A percentile compares a stretch with the other conserved stretches of the same genome.
Evolutionary conservation across 371 early-diverging fungal species (phyloP).

Genomic region (Phascolomyces articulosus): DNA sequence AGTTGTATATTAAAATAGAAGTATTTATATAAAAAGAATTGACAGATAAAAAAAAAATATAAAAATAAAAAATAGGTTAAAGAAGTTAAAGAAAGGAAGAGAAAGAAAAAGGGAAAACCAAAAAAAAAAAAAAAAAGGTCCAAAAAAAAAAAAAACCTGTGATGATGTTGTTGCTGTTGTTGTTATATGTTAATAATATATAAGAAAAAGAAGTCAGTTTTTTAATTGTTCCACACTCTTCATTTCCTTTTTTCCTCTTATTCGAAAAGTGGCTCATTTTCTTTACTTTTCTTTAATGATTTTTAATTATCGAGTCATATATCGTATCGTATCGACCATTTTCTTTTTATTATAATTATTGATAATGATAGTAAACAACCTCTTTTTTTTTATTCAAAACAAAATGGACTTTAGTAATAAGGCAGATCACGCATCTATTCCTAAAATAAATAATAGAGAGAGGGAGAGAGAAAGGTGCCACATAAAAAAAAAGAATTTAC

Average conservation of each 20-base stretch:
- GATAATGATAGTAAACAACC: too few relatives aligned
- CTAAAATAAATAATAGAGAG: background rate
- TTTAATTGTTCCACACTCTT: background rate
- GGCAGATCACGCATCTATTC: too few relatives aligned
- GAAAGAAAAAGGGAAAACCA: background rate
- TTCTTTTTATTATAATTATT: too few relatives aligned
- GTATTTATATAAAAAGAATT: background rate
- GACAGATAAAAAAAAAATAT: background rate
- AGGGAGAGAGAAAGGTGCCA: background rate
- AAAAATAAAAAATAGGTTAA: background rate
- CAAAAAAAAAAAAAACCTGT: slow-evolving; percentile 4
- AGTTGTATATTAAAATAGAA: background rate
- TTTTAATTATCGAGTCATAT: too few relatives aligned
- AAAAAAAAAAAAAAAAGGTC: too few relatives aligned
- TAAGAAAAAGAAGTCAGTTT: background rate
- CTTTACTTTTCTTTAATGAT: background rate
- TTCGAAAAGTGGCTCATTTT: background rate
- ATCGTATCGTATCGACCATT: too few relatives aligned
- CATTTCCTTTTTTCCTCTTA: background rate
- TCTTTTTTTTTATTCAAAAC: too few relatives aligned
- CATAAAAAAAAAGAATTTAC: background rate
- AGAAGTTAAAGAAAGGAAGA: background rate
- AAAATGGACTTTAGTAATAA: too few relatives aligned
- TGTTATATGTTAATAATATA: too few relatives aligned
- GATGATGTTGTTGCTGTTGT: too few relatives aligned